Conservation (phyloP, 2,329 filamentous ascomycete genomes). For the Microdochium paspali region DNA sequence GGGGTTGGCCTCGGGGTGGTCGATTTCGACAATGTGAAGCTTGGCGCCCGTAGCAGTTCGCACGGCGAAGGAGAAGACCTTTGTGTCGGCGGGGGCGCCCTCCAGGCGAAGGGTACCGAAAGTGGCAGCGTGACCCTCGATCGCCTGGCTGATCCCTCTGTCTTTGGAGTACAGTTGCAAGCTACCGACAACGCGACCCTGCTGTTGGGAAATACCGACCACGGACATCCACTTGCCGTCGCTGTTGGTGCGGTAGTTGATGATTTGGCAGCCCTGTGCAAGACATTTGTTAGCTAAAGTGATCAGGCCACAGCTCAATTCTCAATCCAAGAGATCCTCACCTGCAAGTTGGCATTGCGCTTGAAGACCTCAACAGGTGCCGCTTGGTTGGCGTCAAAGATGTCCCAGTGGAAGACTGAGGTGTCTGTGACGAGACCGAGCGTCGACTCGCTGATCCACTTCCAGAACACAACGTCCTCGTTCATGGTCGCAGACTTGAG, state of each 20-base stretch:
- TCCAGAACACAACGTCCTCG: slow-evolving; percentile 98
- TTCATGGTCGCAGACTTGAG: slow-evolving; percentile 95
- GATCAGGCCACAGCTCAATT: too few relatives aligned
- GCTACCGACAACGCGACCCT: slow-evolving; percentile 85
- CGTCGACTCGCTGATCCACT: slow-evolving; percentile 89
- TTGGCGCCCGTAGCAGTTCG: slow-evolving; percentile 84
- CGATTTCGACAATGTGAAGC: slow-evolving; percentile 95
- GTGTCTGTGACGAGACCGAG: slow-evolving; percentile 86
- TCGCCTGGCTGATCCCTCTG: slow-evolving; percentile 92
- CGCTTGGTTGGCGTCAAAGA: slow-evolving; percentile 74
- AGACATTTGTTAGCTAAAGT: slow-evolving; percentile 10
- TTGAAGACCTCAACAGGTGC: slow-evolving; percentile 88
- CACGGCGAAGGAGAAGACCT: slow-evolving; percentile 94
- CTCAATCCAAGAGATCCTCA: slow-evolving; percentile 35
- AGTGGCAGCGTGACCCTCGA: slow-evolving; percentile 92
- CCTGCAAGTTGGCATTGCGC: slow-evolving; percentile 79
- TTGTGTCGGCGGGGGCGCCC: slow-evolving; percentile 81
- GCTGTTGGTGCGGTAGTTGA: slow-evolving; percentile 95
- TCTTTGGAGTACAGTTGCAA: slow-evolving; percentile 98
- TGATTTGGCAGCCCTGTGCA: slow-evolving; percentile 87
- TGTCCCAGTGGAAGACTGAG: slow-evolving; percentile 95
- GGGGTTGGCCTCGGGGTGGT: slow-evolving; percentile 83
- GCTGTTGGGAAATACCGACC: slow-evolving; percentile 88
- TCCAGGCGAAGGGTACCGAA: slow-evolving; percentile 87
- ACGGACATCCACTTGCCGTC: slow-evolving; percentile 99